Evolutionary conservation across 805 yeast genomes (phyloP).

Genomic region (Kluyveromyces nonfermentans): DNA sequence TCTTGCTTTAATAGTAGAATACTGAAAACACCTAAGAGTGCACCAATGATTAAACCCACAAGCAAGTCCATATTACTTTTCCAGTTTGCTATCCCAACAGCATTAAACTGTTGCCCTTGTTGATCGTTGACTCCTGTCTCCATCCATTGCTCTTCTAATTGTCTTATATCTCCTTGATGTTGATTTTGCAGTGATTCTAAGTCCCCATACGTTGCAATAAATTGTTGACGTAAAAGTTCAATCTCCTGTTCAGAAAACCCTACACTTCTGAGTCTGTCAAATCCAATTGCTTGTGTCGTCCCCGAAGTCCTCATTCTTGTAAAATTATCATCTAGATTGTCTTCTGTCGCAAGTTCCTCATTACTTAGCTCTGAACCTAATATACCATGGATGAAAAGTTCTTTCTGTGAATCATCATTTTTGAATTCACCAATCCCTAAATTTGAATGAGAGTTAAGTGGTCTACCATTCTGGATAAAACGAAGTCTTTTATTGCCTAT

Average conservation of each 20-base stretch:
- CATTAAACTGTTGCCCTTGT: constrained; percentile 36
- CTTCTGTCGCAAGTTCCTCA: constrained; percentile 47
- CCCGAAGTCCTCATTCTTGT: constrained; percentile 13
- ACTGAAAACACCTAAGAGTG: constrained; percentile 64
- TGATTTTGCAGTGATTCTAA: constrained; percentile 18
- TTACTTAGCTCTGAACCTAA: constrained; percentile 41
- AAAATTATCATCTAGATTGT: constrained; percentile 38
- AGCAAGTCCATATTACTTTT: constrained; percentile 58
- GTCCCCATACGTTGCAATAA: constrained; percentile 56
- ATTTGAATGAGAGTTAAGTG: constrained; percentile 15
- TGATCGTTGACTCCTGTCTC: constrained; percentile 58
- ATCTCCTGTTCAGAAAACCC: constrained; percentile 80
- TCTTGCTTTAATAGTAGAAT: constrained; percentile 54
- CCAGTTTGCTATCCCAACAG: constrained; percentile 31
- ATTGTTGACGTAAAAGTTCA: constrained; percentile 61
- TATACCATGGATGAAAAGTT: constrained; percentile 68
- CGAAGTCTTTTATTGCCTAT: constrained; percentile 16
- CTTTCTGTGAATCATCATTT: constrained; percentile 12
- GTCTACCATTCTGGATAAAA: constrained; percentile 24
- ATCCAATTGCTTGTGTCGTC: constrained; percentile 62
- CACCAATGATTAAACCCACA: constrained; percentile 64
- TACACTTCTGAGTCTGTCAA: constrained; percentile 72
- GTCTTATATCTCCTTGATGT: constrained; percentile 45
- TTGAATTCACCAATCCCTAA: constrained; percentile 13
- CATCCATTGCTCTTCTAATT: constrained; percentile 82